These are phyloP conservation scores for Allium fistulosum DNA, from an alignment of 106 monocot genomes.

Conservation along the genomic window DNA sequence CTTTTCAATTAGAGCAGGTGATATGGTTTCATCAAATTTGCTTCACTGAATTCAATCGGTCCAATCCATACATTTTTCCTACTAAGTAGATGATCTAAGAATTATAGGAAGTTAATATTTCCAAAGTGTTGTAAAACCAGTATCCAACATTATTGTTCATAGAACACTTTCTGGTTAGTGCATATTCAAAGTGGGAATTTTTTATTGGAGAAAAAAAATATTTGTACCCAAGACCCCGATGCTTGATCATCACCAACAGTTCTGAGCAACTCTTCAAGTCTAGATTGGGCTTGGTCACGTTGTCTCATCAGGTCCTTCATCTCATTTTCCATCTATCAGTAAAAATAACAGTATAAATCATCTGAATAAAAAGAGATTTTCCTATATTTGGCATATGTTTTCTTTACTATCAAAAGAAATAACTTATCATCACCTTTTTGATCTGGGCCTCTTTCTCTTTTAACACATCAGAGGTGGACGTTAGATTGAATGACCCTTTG, in stretches of 20 bases:
- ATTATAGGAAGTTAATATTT: too few species aligned
- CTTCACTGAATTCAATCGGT: too few species aligned
- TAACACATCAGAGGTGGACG: slow-evolving; percentile 29
- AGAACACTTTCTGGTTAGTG: too few species aligned
- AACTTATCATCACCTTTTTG: slow-evolving; percentile 38
- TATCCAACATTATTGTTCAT: too few species aligned
- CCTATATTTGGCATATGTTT: neutral
- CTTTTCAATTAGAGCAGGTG: too few species aligned
- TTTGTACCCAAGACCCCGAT: slow-evolving; percentile 43
- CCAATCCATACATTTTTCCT: too few species aligned
- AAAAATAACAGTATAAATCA: neutral
- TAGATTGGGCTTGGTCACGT: slow-evolving; percentile 75
- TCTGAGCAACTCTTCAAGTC: slow-evolving; percentile 66
- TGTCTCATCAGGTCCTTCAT: slow-evolving; percentile 73
- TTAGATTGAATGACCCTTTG: slow-evolving; percentile 21
- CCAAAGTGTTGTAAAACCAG: too few species aligned
- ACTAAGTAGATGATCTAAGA: too few species aligned
- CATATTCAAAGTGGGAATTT: too few species aligned
- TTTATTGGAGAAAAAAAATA: neutral
- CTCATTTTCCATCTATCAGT: slow-evolving; percentile 77
- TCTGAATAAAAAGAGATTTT: neutral
- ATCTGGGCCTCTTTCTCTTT: slow-evolving; percentile 79
- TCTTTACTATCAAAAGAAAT: neutral
- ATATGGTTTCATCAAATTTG: too few species aligned
- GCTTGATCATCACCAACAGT: slow-evolving; percentile 37